Evolutionary conservation across 495 filamentous ascomycete genomes (phyloP).

Genomic region (Penicillium canescens): DNA sequence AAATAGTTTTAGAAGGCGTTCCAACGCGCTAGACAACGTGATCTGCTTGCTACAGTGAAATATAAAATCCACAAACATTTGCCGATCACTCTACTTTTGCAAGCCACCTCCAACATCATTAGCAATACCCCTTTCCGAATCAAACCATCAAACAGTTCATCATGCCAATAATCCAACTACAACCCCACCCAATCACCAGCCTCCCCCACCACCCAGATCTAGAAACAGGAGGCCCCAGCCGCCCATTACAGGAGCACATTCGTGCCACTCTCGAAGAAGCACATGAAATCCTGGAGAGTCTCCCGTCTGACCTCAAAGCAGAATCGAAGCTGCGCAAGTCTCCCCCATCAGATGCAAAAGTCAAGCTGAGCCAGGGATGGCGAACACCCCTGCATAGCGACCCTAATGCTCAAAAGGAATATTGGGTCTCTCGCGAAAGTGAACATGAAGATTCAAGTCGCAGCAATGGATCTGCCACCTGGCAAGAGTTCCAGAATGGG

Average conservation of each 20-base stretch:
- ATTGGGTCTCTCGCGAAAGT: conserved; percentile 68
- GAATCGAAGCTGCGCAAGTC: conserved; percentile 38
- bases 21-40: too few relatives aligned
- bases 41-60: too few relatives aligned
- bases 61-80: too few relatives aligned
- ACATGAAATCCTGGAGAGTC: conserved; percentile 50
- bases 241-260: conserved; percentile 22
- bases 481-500: conserved; percentile 62
- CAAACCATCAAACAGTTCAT: background rate
- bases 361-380: conserved; percentile 19
- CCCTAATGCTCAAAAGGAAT: conserved; percentile 47
- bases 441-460: conserved; percentile 54
- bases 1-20: background rate
- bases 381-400: conserved; percentile 41
- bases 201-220: conserved; percentile 36
- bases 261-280: conserved; percentile 53
- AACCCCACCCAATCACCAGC: conserved; percentile 29
- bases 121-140: background rate
- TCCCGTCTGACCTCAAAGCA: conserved; percentile 31
- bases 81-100: too few relatives aligned
- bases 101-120: too few relatives aligned
- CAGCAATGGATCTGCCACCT: conserved; percentile 59
- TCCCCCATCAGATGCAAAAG: conserved; percentile 32
- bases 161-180: conserved; percentile 29
- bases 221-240: background rate